Base-by-base conservation (phyloP, 2,329 filamentous ascomycete genomes). In the Curvularia sp. region DNA sequence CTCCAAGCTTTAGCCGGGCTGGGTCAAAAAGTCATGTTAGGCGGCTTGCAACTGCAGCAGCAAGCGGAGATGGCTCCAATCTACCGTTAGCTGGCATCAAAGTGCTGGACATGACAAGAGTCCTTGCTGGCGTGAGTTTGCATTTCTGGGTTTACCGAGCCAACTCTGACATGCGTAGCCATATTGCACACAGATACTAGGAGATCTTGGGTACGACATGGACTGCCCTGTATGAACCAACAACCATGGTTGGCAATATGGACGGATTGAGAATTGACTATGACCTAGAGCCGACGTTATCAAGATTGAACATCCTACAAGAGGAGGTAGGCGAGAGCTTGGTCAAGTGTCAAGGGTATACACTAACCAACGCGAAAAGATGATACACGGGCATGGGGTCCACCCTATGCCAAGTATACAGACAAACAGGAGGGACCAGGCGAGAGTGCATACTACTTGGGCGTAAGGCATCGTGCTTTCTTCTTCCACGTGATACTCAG, bases 131-230 rank as follows among this genome's bases (percentile, higher is more conserved):
- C 56, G 94, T 97, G 82, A 79, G 89, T 84, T 2, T 18, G 18
- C 1, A 1, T 13, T 18, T 9, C 10, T 0, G 7, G 4, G 18
- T 12, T 3, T 2, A 5, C 5, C 36, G 10, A n/a, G 21, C 1
- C 9, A 34, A n/a, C 12, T 55, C 71, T 77, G 34, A 77, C 55
- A 36, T 7, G 5, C 55, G 13, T 71, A 98, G 92, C 95, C 95
- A 65, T 98, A 98, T 74, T 97, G 93, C 71, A 98, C 95, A 36
- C 95, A 99, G 77, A 97, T 99, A 53, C 80, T 99, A 9, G 95
- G 94, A 55, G 95, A 99, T 78, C 84, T 99, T 68, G 95, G 95
- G 94, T 97, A 87, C 77, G 87, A 61, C 57, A 66, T 45, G 61
- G 60, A 61, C 39, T 49, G 53, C 60, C 67, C 56, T 65, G 69